These are phyloP conservation scores for Pythium grandisporangium DNA, from an alignment of 352 stramenopile species.

Conservation along the genomic window DNA sequence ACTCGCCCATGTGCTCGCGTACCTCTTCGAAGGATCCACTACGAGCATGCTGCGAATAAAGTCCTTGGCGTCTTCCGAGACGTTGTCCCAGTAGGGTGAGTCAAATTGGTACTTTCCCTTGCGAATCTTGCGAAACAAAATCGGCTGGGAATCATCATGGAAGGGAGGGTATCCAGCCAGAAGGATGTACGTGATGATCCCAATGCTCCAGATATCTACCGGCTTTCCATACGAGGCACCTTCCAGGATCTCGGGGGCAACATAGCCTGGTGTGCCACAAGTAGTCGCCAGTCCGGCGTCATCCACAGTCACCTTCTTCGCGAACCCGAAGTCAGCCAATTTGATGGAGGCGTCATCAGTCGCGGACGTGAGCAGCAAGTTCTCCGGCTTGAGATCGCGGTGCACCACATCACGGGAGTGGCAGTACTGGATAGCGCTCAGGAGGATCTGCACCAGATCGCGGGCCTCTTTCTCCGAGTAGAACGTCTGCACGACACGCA, in stretches of 20 bases:
- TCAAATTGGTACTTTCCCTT: conserved; percentile 83
- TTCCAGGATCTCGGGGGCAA: conserved; percentile 80
- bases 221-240: conserved; percentile 72
- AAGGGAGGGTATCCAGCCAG: conserved; percentile 80
- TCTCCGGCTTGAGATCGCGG: conserved; percentile 81
- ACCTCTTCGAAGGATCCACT: conserved; percentile 70
- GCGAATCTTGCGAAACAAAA: conserved; percentile 88
- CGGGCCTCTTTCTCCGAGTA: conserved; percentile 84
- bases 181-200: conserved; percentile 88
- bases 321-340: conserved; percentile 91
- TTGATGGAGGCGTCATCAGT: conserved; percentile 87
- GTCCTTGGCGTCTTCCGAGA: conserved; percentile 84
- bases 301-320: conserved; percentile 73
- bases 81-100: conserved; percentile 85
- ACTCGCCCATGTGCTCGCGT: conserved; percentile 2
- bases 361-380: conserved; percentile 75
- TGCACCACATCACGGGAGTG: conserved; percentile 83
- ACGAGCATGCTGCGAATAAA: conserved; percentile 85
- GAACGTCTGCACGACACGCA: conserved; percentile 23
- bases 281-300: conserved; percentile 55
- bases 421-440: conserved; percentile 80
- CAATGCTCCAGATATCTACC: conserved; percentile 84
- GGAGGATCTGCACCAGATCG: conserved; percentile 72
- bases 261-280: conserved; percentile 71
- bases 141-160: conserved; percentile 91